These are phyloP conservation scores for Thalia dealbata DNA, from an alignment of 176 grass and related monocot genomes.

Conservation along the genomic window DNA sequence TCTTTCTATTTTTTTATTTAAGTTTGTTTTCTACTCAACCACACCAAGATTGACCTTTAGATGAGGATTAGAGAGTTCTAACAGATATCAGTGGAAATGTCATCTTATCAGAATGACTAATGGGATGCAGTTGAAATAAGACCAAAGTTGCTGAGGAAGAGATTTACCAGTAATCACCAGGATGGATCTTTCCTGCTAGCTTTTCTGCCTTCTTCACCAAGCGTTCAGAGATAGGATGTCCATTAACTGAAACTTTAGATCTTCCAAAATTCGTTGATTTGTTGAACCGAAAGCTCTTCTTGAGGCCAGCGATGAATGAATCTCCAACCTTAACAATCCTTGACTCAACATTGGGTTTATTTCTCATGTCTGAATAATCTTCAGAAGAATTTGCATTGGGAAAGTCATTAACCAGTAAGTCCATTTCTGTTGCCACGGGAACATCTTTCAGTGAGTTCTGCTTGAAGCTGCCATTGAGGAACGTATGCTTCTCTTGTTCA, in stretches of 20 bases:
- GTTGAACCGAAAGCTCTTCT: slow-evolving; percentile 68
- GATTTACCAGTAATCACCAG: slow-evolving; percentile 86
- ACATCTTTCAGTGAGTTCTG: slow-evolving; percentile 69
- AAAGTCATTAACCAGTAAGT: slow-evolving; percentile 43
- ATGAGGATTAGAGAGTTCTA: too few species aligned
- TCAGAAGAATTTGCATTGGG: slow-evolving; percentile 30
- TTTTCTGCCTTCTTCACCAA: slow-evolving; percentile 75
- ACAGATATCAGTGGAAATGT: neutral
- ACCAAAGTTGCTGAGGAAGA: neutral
- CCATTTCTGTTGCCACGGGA: slow-evolving; percentile 50
- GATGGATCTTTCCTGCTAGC: slow-evolving; percentile 53
- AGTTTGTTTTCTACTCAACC: too few species aligned
- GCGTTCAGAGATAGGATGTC: slow-evolving; percentile 57
- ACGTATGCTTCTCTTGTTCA: slow-evolving; percentile 54
- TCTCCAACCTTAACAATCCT: slow-evolving; percentile 36
- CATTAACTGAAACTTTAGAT: slow-evolving; percentile 68
- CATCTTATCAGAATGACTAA: neutral
- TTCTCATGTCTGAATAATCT: slow-evolving; percentile 30
- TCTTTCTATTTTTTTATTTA: too few species aligned
- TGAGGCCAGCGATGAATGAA: slow-evolving; percentile 69
- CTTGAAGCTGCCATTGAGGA: slow-evolving; percentile 52
- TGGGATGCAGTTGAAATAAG: too few species aligned
- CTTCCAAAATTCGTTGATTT: slow-evolving; percentile 30
- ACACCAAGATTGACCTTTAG: too few species aligned
- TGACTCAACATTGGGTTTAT: slow-evolving; percentile 27